Evolutionary conservation across 2,329 filamentous ascomycete genomes (phyloP).

Genomic region (Monosporascus sp.): DNA sequence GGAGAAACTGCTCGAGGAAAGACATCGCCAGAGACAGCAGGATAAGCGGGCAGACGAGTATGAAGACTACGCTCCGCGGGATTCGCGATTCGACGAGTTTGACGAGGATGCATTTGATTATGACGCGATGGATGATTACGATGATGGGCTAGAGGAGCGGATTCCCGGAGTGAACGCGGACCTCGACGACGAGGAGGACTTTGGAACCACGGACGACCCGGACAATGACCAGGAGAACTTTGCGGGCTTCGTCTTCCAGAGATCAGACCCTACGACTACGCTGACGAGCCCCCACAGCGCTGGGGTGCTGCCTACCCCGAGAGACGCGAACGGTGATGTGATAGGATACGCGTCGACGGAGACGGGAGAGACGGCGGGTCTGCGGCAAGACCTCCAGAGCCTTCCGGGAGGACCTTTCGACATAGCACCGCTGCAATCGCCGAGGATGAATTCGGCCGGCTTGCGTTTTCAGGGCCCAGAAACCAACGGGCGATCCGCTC

Average conservation of each 20-base stretch:
- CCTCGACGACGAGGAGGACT: slow-evolving; percentile 36
- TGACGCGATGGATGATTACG: slow-evolving; percentile 60
- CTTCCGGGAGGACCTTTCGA: slow-evolving; percentile 3
- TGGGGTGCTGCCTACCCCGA: slow-evolving; percentile 44
- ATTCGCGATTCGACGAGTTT: slow-evolving; percentile 56
- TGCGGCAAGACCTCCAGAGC: slow-evolving; percentile 10
- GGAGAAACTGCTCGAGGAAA: slow-evolving; percentile 66
- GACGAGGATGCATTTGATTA: slow-evolving; percentile 57
- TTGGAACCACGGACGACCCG: slow-evolving; percentile 35
- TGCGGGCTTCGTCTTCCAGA: slow-evolving; percentile 53
- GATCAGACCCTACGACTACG: slow-evolving; percentile 46
- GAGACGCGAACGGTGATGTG: slow-evolving; percentile 47
- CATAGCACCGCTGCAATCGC: slow-evolving; percentile 1
- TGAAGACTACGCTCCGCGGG: slow-evolving; percentile 27
- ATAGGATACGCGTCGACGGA: slow-evolving; percentile 53
- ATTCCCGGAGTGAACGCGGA: slow-evolving; percentile 54
- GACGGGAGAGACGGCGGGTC: slow-evolving; percentile 39
- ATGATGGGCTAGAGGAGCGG: slow-evolving; percentile 60
- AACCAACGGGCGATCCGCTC: slow-evolving; percentile 10
- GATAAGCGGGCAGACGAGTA: slow-evolving; percentile 47
- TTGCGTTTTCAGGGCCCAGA: slow-evolving; percentile 38
- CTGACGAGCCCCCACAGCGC: slow-evolving; percentile 45
- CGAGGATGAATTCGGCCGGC: slow-evolving; percentile 25
- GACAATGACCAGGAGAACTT: slow-evolving; percentile 57
- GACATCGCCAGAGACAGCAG: slow-evolving; percentile 61